Evolutionary conservation across 2,329 filamentous ascomycete species (phyloP).

Genomic region (Pseudopithomyces maydicus): DNA sequence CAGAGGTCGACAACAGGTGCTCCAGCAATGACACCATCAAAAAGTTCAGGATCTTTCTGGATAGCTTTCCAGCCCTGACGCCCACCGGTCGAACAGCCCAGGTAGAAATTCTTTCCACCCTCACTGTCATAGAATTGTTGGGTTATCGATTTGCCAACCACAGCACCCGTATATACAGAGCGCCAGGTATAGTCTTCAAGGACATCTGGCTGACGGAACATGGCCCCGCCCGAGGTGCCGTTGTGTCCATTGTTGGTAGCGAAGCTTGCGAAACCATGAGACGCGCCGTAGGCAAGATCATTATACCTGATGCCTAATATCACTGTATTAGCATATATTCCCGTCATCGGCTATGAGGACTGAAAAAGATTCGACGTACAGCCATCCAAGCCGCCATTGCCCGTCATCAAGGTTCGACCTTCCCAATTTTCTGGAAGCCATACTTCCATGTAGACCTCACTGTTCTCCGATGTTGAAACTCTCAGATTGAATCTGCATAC

Average conservation of each 20-base stretch:
- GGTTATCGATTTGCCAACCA: constrained; percentile 44
- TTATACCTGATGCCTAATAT: constrained; percentile 41
- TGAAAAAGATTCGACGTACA: constrained; percentile 27
- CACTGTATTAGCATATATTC: not conserved
- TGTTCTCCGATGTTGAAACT: constrained; percentile 35
- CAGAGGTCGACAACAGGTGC: constrained; percentile 40
- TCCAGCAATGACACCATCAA: constrained; percentile 45
- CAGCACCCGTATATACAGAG: constrained; percentile 46
- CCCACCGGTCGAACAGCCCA: constrained; percentile 45
- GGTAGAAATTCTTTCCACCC: constrained; percentile 48
- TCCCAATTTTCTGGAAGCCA: constrained; percentile 48
- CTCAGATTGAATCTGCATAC: constrained; percentile 41
- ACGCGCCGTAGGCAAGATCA: constrained; percentile 39
- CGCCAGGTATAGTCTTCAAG: constrained; percentile 53
- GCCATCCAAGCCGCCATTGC: constrained; percentile 43
- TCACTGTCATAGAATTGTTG: constrained; percentile 42
- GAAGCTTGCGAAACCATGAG: constrained; percentile 41
- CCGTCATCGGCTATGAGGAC: too few species aligned
- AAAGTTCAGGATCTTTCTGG: constrained; percentile 42
- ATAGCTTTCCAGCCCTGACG: constrained; percentile 44
- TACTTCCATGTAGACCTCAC: constrained; percentile 42
- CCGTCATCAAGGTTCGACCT: constrained; percentile 39
- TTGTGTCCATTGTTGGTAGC: constrained; percentile 46
- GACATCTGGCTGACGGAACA: constrained; percentile 51
- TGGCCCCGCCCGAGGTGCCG: constrained; percentile 47